phyloP scores from a whole-genome alignment of 2,329 filamentous ascomycete genomes.

The Endoconidiophora polonica region DNA sequence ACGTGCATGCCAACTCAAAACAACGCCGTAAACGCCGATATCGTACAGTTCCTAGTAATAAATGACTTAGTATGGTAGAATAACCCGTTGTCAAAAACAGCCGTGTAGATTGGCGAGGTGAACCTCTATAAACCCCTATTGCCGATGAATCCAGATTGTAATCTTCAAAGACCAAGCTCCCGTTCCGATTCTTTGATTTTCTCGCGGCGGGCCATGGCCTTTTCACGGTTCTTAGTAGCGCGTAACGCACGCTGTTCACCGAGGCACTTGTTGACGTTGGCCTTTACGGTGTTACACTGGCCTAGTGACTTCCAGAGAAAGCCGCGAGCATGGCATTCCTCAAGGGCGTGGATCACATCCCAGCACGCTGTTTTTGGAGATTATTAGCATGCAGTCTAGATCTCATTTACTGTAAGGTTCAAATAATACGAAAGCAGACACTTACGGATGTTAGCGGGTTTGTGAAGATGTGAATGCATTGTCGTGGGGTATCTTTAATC shows the following conservation, averaged over 20 bases:
- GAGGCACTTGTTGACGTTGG: conserved; percentile 70
- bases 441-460: conserved; percentile 40
- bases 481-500: conserved; percentile 17
- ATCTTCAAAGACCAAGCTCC: conserved; percentile 22
- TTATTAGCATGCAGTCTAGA: background rate
- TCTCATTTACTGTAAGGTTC: background rate
- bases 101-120: background rate
- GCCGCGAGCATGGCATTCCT: conserved; percentile 84
- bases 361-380: conserved; percentile 58
- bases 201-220: conserved; percentile 50
- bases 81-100: background rate
- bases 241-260: conserved; percentile 63
- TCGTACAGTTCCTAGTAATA: background rate
- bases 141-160: background rate
- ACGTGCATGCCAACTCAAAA: background rate
- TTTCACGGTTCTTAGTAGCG: conserved; percentile 56
- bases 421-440: background rate
- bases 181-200: conserved; percentile 60
- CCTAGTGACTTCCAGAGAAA: conserved; percentile 86
- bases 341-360: conserved; percentile 81
- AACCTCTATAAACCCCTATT: background rate
- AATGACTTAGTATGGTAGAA: background rate
- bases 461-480: conserved; percentile 98
- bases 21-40: conserved; percentile 7
- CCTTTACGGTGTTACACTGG: conserved; percentile 77